phyloP scores from a whole-genome alignment of 305 asterid genomes.

The Striga hermonthica region DNA sequence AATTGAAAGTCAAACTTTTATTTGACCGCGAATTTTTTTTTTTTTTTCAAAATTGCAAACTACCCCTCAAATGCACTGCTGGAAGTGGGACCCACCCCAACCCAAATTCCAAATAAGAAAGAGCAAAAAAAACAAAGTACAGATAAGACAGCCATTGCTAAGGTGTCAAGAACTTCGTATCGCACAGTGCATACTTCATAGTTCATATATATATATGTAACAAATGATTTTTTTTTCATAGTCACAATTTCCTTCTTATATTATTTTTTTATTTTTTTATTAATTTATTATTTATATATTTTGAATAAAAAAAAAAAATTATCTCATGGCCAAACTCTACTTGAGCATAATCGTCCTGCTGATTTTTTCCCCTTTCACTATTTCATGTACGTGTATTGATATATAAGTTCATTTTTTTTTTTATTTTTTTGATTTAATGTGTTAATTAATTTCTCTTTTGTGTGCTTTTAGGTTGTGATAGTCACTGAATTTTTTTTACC shows the following conservation, averaged over 20 bases:
- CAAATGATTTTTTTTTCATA: background rate
- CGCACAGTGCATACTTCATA: background rate
- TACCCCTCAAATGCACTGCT: slow-evolving; percentile 23
- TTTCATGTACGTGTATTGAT: slow-evolving; percentile 37
- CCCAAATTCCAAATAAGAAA: background rate
- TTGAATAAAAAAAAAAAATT: background rate
- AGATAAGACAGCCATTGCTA: slow-evolving; percentile 15
- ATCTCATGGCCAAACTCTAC: slow-evolving; percentile 36
- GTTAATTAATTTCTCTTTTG: too few relatives aligned
- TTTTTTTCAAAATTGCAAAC: background rate
- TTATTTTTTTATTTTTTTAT: background rate
- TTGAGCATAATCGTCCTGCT: slow-evolving; percentile 28
- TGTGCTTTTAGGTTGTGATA: too few relatives aligned
- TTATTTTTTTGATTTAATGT: background rate
- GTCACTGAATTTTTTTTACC: too few relatives aligned
- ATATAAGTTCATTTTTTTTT: background rate
- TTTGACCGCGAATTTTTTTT: too few relatives aligned
- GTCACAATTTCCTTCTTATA: background rate
- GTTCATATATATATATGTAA: background rate
- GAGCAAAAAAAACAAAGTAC: background rate
- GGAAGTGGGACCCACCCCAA: slow-evolving; percentile 6
- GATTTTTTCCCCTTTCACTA: slow-evolving; percentile 36
- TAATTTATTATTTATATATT: background rate
- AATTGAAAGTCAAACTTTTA: background rate
- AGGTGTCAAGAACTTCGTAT: slow-evolving; percentile 28